phyloP scores from a whole-genome alignment of 192 early-diverging fungal species.

The Coemansia sp. region DNA sequence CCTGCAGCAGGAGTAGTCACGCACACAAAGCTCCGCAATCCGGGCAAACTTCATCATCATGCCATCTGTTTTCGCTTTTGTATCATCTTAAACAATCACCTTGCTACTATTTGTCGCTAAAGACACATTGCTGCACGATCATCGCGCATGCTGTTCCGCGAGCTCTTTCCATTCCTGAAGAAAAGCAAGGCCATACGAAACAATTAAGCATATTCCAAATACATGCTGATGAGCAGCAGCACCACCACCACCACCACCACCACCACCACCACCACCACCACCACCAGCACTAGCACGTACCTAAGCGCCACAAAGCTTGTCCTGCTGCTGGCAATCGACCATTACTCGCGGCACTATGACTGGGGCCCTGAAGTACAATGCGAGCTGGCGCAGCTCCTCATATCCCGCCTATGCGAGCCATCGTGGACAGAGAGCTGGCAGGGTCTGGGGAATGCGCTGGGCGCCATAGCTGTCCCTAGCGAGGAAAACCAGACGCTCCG shows the following conservation, averaged over 20 bases:
- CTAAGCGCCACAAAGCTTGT: slow-evolving; percentile 43
- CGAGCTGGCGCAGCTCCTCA: slow-evolving; percentile 31
- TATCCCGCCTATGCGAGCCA: slow-evolving; percentile 21
- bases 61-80: no score
- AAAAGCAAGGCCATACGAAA: no score
- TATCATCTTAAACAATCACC: no score
- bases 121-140: no score
- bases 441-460: slow-evolving; percentile 2
- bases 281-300: slow-evolving; percentile 11
- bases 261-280: not conserved
- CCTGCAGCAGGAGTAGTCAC: not conserved
- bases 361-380: slow-evolving; percentile 36
- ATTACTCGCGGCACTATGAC: slow-evolving; percentile 46
- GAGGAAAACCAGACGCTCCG: slow-evolving; percentile 18
- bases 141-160: no score
- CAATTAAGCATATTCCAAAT: not conserved
- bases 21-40: not conserved
- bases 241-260: not conserved
- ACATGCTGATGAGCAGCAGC: not conserved
- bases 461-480: not conserved
- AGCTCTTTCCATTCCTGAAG: no score
- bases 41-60: no score
- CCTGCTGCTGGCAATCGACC: slow-evolving; percentile 36
- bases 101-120: no score
- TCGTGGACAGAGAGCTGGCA: slow-evolving; percentile 8